Evolutionary conservation across 1,284 basidiomycete genomes (phyloP), one percentile per base, ranked within the genome.

Genomic region (Ustilago curta): DNA sequence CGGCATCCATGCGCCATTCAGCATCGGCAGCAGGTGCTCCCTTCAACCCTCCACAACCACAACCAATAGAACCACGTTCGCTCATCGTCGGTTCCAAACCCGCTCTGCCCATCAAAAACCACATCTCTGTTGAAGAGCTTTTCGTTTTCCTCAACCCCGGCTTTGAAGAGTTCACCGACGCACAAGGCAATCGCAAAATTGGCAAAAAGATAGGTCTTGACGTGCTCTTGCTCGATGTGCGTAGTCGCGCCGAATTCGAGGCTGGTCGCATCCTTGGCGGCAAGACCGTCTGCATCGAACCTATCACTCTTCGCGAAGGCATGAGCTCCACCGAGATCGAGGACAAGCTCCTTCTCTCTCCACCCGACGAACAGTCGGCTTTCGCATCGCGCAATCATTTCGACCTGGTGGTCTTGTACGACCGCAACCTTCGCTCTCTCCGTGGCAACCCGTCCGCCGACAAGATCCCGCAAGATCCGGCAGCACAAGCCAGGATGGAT

Each of bases 391-490:
- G 96, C 29, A 89, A 94, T 81, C 91, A 91, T 77, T 97, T 93
- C 84, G 95, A 98, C 77, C 86, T 97, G 16, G 90, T 98, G n/a
- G 92, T 92, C 11, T 87, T 98, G 2, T 95, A 94, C 84, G 95
- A 99, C 84, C 86, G 89, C 47, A 86, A 75, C 40, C 68, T 75
- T 14, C 68, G 72, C 31, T 44, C 72, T 29, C 57, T 75, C 2
- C 53, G 72, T 14, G 58, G 68, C 16, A 61, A 51, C 50, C 27
- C 49, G 1, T 53, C 67, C 7, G 49, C 48, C 12, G 67, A 67
- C 25, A 60, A 60, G 21, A 45, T 65, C 21, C 63, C 66, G 2
- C 66, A 75, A 45, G 69, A 76, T 52, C 66, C 72, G 3, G 45
- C 40, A 9, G 77, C 77, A 8, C 68, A 64, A 35, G 68, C 69